Evolutionary conservation across 2,329 filamentous ascomycete genomes (phyloP).

Genomic region (Diaporthe citri): DNA sequence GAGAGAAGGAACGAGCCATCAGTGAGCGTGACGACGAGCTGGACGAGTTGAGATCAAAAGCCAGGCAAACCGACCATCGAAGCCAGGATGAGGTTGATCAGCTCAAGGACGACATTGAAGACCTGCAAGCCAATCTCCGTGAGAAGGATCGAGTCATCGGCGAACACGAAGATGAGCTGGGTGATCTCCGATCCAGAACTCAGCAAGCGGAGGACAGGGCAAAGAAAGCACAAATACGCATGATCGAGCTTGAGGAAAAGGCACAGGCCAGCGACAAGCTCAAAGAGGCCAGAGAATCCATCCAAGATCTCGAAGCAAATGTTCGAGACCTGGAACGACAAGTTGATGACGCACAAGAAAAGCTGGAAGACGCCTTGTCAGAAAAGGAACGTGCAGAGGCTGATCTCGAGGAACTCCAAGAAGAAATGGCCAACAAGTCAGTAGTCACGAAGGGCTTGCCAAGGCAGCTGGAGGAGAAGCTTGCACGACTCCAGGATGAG

Average conservation of each 20-base stretch:
- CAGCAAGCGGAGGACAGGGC: slow-evolving; percentile 68
- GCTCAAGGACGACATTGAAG: slow-evolving; percentile 62
- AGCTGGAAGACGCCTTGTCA: slow-evolving; percentile 64
- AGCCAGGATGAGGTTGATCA: slow-evolving; percentile 55
- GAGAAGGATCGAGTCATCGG: slow-evolving; percentile 71
- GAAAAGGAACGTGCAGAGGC: slow-evolving; percentile 70
- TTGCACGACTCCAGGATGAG: slow-evolving; percentile 75
- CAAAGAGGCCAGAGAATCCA: slow-evolving; percentile 68
- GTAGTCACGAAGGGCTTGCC: slow-evolving; percentile 80
- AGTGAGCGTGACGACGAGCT: slow-evolving; percentile 82
- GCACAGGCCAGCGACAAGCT: slow-evolving; percentile 65
- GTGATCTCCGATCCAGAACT: slow-evolving; percentile 62
- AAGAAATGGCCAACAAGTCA: slow-evolving; percentile 84
- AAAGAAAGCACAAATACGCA: slow-evolving; percentile 65
- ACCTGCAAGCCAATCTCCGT: slow-evolving; percentile 67
- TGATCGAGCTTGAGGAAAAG: slow-evolving; percentile 69
- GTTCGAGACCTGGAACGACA: slow-evolving; percentile 67
- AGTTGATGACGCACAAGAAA: slow-evolving; percentile 66
- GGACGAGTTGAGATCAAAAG: slow-evolving; percentile 71
- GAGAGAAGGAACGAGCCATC: slow-evolving; percentile 80
- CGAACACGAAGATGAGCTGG: slow-evolving; percentile 64
- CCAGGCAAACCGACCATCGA: slow-evolving; percentile 60
- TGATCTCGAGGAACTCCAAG: slow-evolving; percentile 76
- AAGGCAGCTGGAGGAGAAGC: slow-evolving; percentile 80
- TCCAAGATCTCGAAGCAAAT: slow-evolving; percentile 69